A percentile compares a stretch with the other conserved stretches of the same genome.
Conservation (phyloP, 495 filamentous ascomycete genomes). For the Annulohypoxylon stygium region DNA sequence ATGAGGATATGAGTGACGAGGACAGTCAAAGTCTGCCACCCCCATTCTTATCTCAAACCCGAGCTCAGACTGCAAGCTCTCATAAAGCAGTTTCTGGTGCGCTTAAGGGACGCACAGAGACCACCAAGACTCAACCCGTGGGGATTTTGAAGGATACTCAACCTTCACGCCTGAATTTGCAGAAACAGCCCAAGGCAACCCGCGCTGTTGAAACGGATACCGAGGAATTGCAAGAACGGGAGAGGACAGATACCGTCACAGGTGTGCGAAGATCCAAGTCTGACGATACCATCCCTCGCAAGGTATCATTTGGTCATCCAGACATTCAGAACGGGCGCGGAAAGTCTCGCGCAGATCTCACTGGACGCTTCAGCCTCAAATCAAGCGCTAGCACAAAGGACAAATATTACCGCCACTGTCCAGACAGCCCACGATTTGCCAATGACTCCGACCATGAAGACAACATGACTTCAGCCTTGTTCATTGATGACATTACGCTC, state of each 20-base stretch:
- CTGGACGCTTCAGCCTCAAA: constrained; percentile 59
- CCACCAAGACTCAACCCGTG: constrained; percentile 50
- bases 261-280: constrained; percentile 35
- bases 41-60: constrained; percentile 13
- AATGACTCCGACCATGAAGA: constrained; percentile 55
- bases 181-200: constrained; percentile 29
- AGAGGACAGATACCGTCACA: constrained; percentile 14
- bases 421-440: constrained; percentile 48
- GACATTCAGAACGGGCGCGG: background rate
- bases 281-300: constrained; percentile 31
- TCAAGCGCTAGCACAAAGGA: constrained; percentile 56
- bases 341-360: constrained; percentile 48
- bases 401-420: constrained; percentile 50
- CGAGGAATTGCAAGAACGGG: constrained; percentile 22
- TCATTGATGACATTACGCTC: constrained; percentile 63
- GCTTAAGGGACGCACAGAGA: constrained; percentile 38
- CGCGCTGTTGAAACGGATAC: constrained; percentile 13
- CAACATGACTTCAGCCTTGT: constrained; percentile 86
- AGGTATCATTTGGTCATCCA: constrained; percentile 41
- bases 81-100: constrained; percentile 29
- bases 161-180: constrained; percentile 52
- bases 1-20: constrained; percentile 40
- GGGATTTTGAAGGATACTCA: constrained; percentile 61
- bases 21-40: constrained; percentile 36
- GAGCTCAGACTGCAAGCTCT: constrained; percentile 44